Evolutionary conservation across 345 rosid species (phyloP).

Genomic region (Alliaria petiolata): DNA sequence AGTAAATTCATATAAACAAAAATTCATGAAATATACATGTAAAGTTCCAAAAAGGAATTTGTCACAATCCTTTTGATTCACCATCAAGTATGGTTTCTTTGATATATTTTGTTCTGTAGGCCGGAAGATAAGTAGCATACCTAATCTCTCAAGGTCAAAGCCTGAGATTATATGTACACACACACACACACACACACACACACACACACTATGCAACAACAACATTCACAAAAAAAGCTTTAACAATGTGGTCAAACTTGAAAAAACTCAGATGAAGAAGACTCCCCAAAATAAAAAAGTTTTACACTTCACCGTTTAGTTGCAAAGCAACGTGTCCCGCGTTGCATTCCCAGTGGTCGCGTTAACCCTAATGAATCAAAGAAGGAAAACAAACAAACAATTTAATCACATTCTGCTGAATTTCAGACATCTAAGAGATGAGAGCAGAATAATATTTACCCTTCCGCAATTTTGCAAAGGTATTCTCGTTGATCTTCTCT

Average conservation of each 20-base stretch:
- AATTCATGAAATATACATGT: neutral
- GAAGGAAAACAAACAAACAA: neutral
- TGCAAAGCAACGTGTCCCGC: constrained; percentile 77
- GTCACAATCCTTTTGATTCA: neutral
- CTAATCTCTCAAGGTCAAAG: neutral
- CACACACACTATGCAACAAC: neutral
- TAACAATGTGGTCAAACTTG: neutral
- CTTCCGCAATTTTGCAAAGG: constrained; percentile 84
- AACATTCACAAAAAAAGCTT: neutral
- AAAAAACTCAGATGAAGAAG: constrained; percentile 6
- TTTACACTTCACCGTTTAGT: constrained; percentile 32
- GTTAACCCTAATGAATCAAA: constrained; percentile 50
- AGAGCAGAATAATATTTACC: constrained; percentile 38
- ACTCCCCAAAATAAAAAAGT: neutral
- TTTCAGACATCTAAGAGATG: constrained; percentile 6
- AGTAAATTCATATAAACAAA: neutral
- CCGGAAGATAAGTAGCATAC: neutral
- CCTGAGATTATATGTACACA: constrained; percentile 7
- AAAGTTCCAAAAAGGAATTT: neutral
- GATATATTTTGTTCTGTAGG: neutral
- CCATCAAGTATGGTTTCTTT: neutral
- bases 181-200: neutral
- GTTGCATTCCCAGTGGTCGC: constrained; percentile 77
- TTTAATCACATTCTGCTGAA: neutral
- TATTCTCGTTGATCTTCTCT: constrained; percentile 88